phyloP scores from a whole-genome alignment of 2,329 filamentous ascomycete genomes.

The Sporothrix brasiliensis region DNA sequence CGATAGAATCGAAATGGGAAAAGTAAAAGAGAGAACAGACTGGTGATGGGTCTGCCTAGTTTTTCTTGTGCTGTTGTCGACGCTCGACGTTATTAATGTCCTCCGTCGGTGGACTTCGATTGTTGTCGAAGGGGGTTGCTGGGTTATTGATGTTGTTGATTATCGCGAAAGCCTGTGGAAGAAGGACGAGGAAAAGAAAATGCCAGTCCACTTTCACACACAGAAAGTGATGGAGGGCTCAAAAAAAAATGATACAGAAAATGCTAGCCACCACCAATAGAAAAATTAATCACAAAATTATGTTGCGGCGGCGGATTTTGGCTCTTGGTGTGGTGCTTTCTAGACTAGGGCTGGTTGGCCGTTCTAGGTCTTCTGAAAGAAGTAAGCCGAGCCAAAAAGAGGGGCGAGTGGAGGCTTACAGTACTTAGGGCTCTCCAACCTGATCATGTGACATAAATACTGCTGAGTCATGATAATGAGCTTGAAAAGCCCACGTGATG shows the following conservation, averaged over 20 bases:
- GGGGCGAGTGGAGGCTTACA: background rate
- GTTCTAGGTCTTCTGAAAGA: constrained; percentile 4
- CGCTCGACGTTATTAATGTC: constrained; percentile 28
- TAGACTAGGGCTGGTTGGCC: constrained; percentile 33
- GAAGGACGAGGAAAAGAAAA: constrained; percentile 26
- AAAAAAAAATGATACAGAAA: constrained; percentile 33
- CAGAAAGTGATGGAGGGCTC: constrained; percentile 26
- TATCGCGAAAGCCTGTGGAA: constrained; percentile 34
- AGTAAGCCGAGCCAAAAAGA: background rate
- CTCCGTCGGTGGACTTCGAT: constrained; percentile 32
- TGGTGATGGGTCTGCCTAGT: constrained; percentile 24
- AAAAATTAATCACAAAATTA: constrained; percentile 27
- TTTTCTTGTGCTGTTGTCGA: constrained; percentile 32
- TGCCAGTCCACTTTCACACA: constrained; percentile 23
- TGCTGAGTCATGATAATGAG: background rate
- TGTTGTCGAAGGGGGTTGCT: constrained; percentile 30
- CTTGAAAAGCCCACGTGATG: background rate
- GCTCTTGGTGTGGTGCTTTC: constrained; percentile 28
- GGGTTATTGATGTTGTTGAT: constrained; percentile 29
- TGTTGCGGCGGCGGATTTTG: constrained; percentile 25
- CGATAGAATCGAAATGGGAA: constrained; percentile 23
- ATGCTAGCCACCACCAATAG: constrained; percentile 26
- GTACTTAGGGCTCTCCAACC: constrained; percentile 26
- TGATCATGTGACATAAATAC: constrained; percentile 19
- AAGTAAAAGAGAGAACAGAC: constrained; percentile 32